These are phyloP conservation scores for Alternaria brassicicola DNA, from an alignment of 2,329 filamentous ascomycete species.

Conservation along the genomic window DNA sequence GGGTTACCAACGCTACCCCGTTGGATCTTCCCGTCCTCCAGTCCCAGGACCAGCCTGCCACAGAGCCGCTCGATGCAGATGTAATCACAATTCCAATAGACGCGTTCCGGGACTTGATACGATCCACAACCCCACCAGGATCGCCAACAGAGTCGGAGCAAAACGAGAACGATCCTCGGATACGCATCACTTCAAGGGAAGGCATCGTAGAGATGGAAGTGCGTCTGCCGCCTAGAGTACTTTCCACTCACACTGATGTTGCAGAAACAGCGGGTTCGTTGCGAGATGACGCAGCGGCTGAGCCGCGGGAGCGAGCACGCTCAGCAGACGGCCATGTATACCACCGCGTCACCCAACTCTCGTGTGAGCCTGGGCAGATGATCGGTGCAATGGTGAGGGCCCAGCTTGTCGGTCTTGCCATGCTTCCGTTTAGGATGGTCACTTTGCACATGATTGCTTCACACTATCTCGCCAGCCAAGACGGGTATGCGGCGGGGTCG, in stretches of 20 bases:
- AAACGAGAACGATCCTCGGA: conserved; percentile 43
- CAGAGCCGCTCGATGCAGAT: conserved; percentile 9
- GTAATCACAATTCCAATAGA: conserved; percentile 17
- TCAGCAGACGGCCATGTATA: conserved; percentile 15
- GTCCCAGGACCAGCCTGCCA: not conserved
- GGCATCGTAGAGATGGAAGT: conserved; percentile 50
- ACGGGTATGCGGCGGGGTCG: conserved; percentile 8
- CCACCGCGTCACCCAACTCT: conserved; percentile 47
- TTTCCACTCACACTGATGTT: conserved; percentile 38
- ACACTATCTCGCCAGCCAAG: conserved; percentile 33
- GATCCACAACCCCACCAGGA: conserved; percentile 30
- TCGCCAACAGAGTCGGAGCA: conserved; percentile 34
- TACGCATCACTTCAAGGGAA: conserved; percentile 48
- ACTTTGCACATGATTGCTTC: conserved; percentile 40
- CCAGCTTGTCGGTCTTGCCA: conserved; percentile 39
- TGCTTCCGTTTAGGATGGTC: conserved; percentile 41
- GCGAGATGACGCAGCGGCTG: conserved; percentile 11
- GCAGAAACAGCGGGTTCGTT: conserved; percentile 18
- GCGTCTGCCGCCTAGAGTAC: conserved; percentile 41
- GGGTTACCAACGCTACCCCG: conserved; percentile 30
- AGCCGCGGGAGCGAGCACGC: conserved; percentile 7
- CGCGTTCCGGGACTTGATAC: conserved; percentile 19
- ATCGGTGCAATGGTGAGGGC: conserved; percentile 40
- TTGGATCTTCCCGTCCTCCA: conserved; percentile 29
- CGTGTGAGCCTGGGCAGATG: conserved; percentile 42